A percentile compares a stretch with the other conserved stretches of the same genome.
phyloP scores from a whole-genome alignment of 2,329 filamentous ascomycete genomes.

The Trichoderma afroharzianum region DNA sequence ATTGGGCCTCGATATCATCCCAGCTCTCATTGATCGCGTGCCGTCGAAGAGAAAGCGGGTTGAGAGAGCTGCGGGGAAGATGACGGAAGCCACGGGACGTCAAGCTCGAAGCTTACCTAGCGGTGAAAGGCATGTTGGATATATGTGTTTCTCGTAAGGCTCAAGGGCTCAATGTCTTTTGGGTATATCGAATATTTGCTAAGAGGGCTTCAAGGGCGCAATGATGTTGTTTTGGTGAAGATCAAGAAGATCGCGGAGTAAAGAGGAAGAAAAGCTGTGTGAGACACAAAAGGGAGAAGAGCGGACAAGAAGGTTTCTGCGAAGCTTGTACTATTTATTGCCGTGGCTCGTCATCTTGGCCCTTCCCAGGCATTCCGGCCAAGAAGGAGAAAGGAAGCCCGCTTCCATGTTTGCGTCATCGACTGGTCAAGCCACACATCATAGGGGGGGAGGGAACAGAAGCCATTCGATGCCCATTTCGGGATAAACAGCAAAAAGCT shows the following conservation, averaged over 20 bases:
- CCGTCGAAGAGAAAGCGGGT: not conserved
- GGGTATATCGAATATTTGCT: not conserved
- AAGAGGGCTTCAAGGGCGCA: not conserved
- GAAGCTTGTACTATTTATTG: conserved; percentile 15
- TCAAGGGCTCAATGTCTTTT: not conserved
- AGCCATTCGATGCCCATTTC: not conserved
- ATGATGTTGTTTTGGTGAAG: not conserved
- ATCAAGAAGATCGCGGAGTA: not conserved
- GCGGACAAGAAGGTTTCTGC: conserved; percentile 5
- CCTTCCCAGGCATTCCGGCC: conserved; percentile 17
- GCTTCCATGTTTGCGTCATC: conserved; percentile 32
- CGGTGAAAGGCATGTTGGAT: conserved; percentile 56
- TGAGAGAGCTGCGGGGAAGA: conserved; percentile 1
- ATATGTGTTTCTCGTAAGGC: conserved; percentile 16
- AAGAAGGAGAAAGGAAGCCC: not conserved
- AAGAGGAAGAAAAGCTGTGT: not conserved
- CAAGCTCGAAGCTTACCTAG: conserved; percentile 42
- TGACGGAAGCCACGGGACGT: conserved; percentile 17
- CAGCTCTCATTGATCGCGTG: not conserved
- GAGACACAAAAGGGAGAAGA: not conserved
- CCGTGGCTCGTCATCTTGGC: conserved; percentile 9
- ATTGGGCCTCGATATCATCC: not conserved
- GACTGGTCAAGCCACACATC: conserved; percentile 24
- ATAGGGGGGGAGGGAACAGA: not conserved
- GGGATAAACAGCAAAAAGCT: not conserved